phyloP scores from a whole-genome alignment of 345 rosid species.

The Dipteronia sinensis region DNA sequence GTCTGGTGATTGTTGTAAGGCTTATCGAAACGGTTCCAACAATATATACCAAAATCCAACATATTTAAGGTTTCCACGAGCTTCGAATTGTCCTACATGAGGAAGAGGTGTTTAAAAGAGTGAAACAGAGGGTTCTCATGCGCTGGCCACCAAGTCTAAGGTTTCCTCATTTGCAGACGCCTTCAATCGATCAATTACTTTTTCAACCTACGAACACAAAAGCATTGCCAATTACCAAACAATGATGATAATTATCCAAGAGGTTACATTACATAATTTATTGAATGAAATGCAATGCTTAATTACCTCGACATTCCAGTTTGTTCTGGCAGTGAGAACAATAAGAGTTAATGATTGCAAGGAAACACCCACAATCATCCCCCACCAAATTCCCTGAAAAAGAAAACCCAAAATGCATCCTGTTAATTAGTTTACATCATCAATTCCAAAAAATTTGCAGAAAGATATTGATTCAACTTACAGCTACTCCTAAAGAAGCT shows the following conservation, averaged over 20 bases:
- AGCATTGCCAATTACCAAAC: neutral
- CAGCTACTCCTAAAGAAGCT: conserved; percentile 76
- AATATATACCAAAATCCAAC: no score
- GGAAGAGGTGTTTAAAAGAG: no score
- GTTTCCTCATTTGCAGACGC: conserved; percentile 45
- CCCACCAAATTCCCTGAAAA: conserved; percentile 93
- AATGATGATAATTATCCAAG: neutral
- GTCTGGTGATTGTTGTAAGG: no score
- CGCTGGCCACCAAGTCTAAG: conserved; percentile 22
- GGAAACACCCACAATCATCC: conserved; percentile 74
- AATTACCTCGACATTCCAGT: conserved; percentile 74
- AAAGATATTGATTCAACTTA: conserved; percentile 31
- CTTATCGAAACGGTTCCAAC: no score
- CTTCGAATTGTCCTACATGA: no score
- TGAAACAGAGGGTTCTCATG: conserved; percentile 2
- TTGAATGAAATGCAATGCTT: neutral
- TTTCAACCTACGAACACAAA: conserved; percentile 52
- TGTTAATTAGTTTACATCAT: neutral
- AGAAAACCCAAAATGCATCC: neutral
- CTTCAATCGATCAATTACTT: conserved; percentile 52
- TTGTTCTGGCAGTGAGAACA: conserved; percentile 70
- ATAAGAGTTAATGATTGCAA: conserved; percentile 68
- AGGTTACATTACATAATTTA: neutral
- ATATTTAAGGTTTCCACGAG: no score
- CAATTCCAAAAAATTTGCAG: neutral